Evolutionary conservation across 495 filamentous ascomycete species (phyloP).

Genomic region (Rhizodiscina lignyota): DNA sequence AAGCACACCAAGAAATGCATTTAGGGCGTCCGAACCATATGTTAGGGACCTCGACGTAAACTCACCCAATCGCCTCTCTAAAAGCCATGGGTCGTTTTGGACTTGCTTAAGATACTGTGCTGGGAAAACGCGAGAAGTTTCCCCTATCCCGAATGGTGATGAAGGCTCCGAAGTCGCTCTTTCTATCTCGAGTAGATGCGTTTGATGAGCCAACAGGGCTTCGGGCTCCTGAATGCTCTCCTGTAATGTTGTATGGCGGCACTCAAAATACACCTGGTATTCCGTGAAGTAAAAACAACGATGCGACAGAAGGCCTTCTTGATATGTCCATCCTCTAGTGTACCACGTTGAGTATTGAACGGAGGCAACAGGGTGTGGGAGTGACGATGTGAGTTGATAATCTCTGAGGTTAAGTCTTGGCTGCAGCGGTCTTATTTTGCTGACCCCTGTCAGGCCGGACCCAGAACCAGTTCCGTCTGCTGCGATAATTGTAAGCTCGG

Average conservation of each 20-base stretch:
- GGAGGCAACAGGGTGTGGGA: conserved; percentile 1
- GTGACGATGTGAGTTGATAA: conserved; percentile 6
- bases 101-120: neutral
- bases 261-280: conserved; percentile 23
- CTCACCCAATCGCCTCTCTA: neutral
- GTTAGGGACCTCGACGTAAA: neutral
- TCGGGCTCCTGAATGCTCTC: neutral
- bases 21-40: neutral
- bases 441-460: conserved; percentile 19
- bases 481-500: conserved; percentile 15
- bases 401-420: conserved; percentile 4
- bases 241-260: conserved; percentile 1
- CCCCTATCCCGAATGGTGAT: neutral
- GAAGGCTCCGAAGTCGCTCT: neutral
- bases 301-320: conserved; percentile 21
- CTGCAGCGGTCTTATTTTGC: neutral
- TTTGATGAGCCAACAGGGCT: too few species aligned
- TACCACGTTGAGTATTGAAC: conserved; percentile 15
- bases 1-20: neutral
- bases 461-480: conserved; percentile 14
- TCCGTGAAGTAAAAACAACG: conserved; percentile 20
- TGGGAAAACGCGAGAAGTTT: neutral
- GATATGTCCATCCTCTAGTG: conserved; percentile 26
- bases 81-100: neutral
- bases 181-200: too few species aligned